Conservation (phyloP, 78 protist species). For the Dictyostelium purpureum region DNA sequence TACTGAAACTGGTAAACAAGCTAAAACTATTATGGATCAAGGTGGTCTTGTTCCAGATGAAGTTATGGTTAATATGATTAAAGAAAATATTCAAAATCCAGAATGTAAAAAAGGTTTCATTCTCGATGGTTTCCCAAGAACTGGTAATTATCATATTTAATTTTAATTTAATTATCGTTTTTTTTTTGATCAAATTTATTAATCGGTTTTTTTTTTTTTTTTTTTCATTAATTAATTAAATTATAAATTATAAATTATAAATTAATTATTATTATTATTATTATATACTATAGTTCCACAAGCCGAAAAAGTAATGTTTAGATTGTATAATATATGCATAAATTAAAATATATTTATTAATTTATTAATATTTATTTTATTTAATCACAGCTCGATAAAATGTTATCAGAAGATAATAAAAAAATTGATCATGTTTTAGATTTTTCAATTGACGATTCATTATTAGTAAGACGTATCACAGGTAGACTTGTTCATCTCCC, state of each 20-base stretch:
- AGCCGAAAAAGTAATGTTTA: conserved; percentile 87
- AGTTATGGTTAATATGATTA: conserved; percentile 89
- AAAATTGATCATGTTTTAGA: conserved; percentile 85
- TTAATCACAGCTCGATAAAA: conserved; percentile 83
- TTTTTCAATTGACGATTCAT: conserved; percentile 88
- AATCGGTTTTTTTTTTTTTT: background rate
- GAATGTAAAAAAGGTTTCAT: conserved; percentile 96
- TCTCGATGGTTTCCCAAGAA: conserved; percentile 99
- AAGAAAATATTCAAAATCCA: conserved; percentile 86
- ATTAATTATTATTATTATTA: too few species aligned
- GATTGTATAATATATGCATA: too few species aligned
- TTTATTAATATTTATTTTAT: background rate
- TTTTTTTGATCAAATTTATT: background rate
- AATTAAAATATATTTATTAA: background rate
- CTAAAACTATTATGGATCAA: conserved; percentile 93
- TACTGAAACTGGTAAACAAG: conserved; percentile 89
- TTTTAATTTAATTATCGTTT: background rate
- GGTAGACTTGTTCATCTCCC: conserved; percentile 95
- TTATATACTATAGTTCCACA: conserved; percentile 73
- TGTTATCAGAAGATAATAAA: conserved; percentile 75
- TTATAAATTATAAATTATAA: too few species aligned
- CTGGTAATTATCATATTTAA: conserved; percentile 49
- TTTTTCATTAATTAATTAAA: background rate
- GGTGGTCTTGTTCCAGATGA: conserved; percentile 94
- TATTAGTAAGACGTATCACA: conserved; percentile 91